A percentile compares a stretch with the other conserved stretches of the same genome.
Evolutionary conservation across 805 yeast genomes (phyloP).

Genomic region (Starmerella floris): DNA sequence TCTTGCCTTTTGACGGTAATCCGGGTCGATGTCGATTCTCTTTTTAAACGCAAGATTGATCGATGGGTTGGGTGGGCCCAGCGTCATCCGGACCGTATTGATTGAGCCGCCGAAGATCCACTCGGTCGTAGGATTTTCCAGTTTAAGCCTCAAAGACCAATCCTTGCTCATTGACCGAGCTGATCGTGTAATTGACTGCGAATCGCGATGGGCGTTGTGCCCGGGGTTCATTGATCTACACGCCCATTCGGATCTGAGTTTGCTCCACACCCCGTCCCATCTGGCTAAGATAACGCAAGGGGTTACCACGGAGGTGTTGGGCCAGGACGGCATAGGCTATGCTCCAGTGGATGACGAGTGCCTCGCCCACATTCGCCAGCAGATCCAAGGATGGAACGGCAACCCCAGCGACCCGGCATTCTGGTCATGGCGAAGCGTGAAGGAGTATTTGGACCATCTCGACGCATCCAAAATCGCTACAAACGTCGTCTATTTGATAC

Average conservation of each 20-base stretch:
- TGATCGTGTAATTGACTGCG: conserved; percentile 7
- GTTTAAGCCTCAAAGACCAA: neutral
- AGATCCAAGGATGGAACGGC: conserved; percentile 17
- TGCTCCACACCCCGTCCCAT: conserved; percentile 15
- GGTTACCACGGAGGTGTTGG: conserved; percentile 17
- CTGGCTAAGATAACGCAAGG: conserved; percentile 16
- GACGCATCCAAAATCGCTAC: conserved; percentile 10
- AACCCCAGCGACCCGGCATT: conserved; percentile 11
- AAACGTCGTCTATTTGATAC: conserved; percentile 12
- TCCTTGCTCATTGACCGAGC: neutral
- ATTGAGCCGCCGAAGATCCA: conserved; percentile 4
- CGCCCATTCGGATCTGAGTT: conserved; percentile 14
- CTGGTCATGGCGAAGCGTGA: conserved; percentile 11
- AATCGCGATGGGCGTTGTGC: conserved; percentile 5
- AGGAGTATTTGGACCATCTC: conserved; percentile 8
- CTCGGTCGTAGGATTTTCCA: neutral
- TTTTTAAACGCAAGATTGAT: conserved; percentile 6
- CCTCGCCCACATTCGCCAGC: conserved; percentile 10
- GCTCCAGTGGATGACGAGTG: conserved; percentile 14
- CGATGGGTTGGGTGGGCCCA: conserved; percentile 11
- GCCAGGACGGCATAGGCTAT: conserved; percentile 17
- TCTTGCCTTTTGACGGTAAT: too few relatives aligned
- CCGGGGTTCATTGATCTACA: conserved; percentile 18
- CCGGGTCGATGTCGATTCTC: neutral
- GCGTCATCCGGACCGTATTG: conserved; percentile 4